phyloP scores from a whole-genome alignment of 2,329 filamentous ascomycete genomes.

The Aspergillus fumigatiaffinis region DNA sequence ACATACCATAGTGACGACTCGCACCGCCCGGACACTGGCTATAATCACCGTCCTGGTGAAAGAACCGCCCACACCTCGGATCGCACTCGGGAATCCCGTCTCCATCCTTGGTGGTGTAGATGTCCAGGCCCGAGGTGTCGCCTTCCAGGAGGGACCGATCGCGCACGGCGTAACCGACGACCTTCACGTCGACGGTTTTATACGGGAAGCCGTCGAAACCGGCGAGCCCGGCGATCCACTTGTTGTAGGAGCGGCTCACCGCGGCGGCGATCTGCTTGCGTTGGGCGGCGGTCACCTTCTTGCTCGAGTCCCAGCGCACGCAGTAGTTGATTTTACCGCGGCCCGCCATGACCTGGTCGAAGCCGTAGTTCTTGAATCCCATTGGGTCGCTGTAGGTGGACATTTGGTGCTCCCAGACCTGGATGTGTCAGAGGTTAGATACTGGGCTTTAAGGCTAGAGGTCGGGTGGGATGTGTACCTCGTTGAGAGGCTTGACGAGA shows the following conservation, averaged over 20 bases:
- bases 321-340: conserved; percentile 15
- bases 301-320: conserved; percentile 13
- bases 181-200: conserved; percentile 10
- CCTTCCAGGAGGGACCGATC: conserved; percentile 9
- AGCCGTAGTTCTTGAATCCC: conserved; percentile 15
- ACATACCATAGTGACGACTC: conserved; percentile 12
- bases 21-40: conserved; percentile 5
- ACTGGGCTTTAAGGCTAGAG: not conserved
- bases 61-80: conserved; percentile 11
- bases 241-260: conserved; percentile 9
- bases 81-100: conserved; percentile 11
- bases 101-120: conserved; percentile 13
- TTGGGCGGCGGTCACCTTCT: conserved; percentile 6
- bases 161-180: conserved; percentile 13
- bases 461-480: not conserved
- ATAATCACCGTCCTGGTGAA: conserved; percentile 13
- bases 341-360: conserved; percentile 12
- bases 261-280: conserved; percentile 9
- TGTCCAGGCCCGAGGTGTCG: conserved; percentile 9
- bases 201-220: conserved; percentile 15
- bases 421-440: not conserved
- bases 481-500: conserved; percentile 11
- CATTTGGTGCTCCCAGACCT: conserved; percentile 15
- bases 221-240: conserved; percentile 11
- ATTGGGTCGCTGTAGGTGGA: conserved; percentile 11